phyloP scores from a whole-genome alignment of 2,329 filamentous ascomycete genomes.

The Colletotrichum graminicola region DNA sequence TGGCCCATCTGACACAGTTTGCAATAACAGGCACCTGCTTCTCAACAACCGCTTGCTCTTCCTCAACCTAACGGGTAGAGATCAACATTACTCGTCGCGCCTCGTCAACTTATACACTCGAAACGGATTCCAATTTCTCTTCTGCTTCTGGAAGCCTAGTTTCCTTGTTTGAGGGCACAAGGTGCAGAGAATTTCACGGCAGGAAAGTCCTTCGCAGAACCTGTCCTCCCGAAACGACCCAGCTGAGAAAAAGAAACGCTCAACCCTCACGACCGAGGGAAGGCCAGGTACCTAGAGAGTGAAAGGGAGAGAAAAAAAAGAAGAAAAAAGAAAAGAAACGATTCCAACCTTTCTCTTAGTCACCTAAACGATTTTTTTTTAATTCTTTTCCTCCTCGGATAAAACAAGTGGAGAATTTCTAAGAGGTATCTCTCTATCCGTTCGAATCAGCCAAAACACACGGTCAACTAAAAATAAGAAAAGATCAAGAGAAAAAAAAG shows the following conservation, averaged over 20 bases:
- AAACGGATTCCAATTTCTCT: slow-evolving; percentile 8
- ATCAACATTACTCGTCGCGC: slow-evolving; percentile 6
- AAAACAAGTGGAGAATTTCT: neutral
- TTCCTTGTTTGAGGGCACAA: neutral
- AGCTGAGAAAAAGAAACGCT: slow-evolving; percentile 30
- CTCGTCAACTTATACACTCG: slow-evolving; percentile 22
- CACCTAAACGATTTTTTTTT: neutral
- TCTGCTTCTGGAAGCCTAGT: slow-evolving; percentile 9
- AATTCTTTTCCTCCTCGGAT: neutral
- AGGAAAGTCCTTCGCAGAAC: slow-evolving; percentile 10
- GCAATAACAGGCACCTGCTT: neutral
- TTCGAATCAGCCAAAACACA: slow-evolving; percentile 20
- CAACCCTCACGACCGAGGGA: slow-evolving; percentile 19
- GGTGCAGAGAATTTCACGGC: slow-evolving; percentile 2
- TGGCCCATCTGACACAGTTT: neutral
- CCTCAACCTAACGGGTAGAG: neutral
- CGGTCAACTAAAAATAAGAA: neutral
- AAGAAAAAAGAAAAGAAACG: slow-evolving; percentile 26
- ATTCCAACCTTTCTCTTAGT: neutral
- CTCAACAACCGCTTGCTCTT: neutral
- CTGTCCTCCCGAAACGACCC: slow-evolving; percentile 20
- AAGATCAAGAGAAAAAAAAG: neutral
- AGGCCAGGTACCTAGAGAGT: slow-evolving; percentile 5
- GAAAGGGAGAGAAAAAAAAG: neutral
- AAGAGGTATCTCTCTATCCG: slow-evolving; percentile 37